Evolutionary conservation across 352 stramenopile species (phyloP).

Genomic region (Phytopythium chamaehyphon): DNA sequence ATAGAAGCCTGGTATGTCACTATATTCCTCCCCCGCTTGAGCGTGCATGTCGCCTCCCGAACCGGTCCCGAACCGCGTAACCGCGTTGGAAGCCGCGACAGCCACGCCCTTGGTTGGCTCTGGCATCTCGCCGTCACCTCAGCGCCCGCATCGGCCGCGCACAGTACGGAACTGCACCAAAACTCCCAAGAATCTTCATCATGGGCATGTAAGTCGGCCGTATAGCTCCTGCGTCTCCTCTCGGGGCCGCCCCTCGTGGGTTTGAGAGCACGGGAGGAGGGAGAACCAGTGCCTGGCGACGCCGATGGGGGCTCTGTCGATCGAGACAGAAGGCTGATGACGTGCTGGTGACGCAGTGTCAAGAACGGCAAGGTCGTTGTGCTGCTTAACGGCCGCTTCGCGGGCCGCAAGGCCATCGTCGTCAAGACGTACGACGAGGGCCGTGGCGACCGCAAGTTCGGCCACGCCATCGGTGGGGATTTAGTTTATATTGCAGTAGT

Average conservation of each 20-base stretch:
- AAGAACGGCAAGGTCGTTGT: slow-evolving; percentile 99
- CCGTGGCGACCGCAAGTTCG: slow-evolving; percentile 95
- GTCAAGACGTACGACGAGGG: slow-evolving; percentile 99
- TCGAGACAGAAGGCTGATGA: slow-evolving; percentile 11
- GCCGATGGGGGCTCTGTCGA: background rate
- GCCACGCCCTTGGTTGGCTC: slow-evolving; percentile 85
- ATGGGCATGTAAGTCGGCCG: slow-evolving; percentile 80
- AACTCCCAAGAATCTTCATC: slow-evolving; percentile 65
- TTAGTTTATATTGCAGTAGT: too few relatives aligned
- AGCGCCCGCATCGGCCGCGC: slow-evolving; percentile 15
- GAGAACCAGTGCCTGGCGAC: too few relatives aligned
- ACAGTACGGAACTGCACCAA: slow-evolving; percentile 87
- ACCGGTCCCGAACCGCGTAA: too few relatives aligned
- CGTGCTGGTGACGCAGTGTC: slow-evolving; percentile 60
- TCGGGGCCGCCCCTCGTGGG: too few relatives aligned
- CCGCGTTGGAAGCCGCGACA: slow-evolving; percentile 3
- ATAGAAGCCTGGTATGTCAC: too few relatives aligned
- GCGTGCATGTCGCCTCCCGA: too few relatives aligned
- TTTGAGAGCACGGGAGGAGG: too few relatives aligned
- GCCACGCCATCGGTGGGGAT: slow-evolving; percentile 93
- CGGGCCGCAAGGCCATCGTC: slow-evolving; percentile 98
- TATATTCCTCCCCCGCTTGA: too few relatives aligned
- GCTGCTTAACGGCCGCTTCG: slow-evolving; percentile 97
- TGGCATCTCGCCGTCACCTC: too few relatives aligned
- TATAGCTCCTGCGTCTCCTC: background rate